Percentiles rank a stretch among this genome's conserved stretches.
phyloP scores from a whole-genome alignment of 768 basidiomycete genomes.

The Amanita fuliginea region DNA sequence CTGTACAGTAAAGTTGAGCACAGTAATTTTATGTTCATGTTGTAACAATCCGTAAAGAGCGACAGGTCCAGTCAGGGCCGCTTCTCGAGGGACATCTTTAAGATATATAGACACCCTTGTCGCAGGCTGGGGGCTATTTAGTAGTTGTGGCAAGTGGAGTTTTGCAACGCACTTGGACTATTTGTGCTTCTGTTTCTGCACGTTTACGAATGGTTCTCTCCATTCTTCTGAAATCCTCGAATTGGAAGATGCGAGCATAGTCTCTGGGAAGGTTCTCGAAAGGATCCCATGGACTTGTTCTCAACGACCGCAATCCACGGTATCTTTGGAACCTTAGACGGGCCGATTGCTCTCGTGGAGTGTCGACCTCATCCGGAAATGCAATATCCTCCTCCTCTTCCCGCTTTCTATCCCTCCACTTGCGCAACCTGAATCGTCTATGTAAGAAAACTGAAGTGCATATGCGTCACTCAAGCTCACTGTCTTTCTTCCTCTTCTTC shows the following conservation, averaged over 20 bases:
- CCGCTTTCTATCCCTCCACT: slow-evolving; percentile 58
- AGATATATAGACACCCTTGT: slow-evolving; percentile 69
- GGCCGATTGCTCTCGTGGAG: slow-evolving; percentile 77
- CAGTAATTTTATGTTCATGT: slow-evolving; percentile 94
- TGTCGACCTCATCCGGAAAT: slow-evolving; percentile 98
- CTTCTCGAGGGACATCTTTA: slow-evolving; percentile 62
- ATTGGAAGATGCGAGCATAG: slow-evolving; percentile 93
- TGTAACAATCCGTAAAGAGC: slow-evolving; percentile 75
- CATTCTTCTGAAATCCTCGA: slow-evolving; percentile 88
- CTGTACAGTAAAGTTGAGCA: slow-evolving; percentile 86
- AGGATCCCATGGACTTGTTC: slow-evolving; percentile 96
- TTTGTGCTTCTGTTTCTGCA: slow-evolving; percentile 47
- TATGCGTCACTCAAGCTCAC: slow-evolving; percentile 32
- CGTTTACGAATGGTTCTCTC: slow-evolving; percentile 57
- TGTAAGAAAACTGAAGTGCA: slow-evolving; percentile 1
- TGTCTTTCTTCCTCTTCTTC: slow-evolving; percentile 80
- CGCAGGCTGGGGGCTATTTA: slow-evolving; percentile 47
- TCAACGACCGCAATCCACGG: slow-evolving; percentile 83
- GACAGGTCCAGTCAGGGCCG: slow-evolving; percentile 36
- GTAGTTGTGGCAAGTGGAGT: background rate
- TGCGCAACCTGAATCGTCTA: slow-evolving; percentile 37
- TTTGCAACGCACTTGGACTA: slow-evolving; percentile 48
- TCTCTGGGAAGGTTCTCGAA: slow-evolving; percentile 92
- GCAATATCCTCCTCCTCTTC: slow-evolving; percentile 73
- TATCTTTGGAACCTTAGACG: slow-evolving; percentile 81